Percentiles rank a stretch among this genome's conserved stretches.
These are phyloP conservation scores for Penicillium paradoxum DNA, from an alignment of 495 filamentous ascomycete species.

Conservation along the genomic window DNA sequence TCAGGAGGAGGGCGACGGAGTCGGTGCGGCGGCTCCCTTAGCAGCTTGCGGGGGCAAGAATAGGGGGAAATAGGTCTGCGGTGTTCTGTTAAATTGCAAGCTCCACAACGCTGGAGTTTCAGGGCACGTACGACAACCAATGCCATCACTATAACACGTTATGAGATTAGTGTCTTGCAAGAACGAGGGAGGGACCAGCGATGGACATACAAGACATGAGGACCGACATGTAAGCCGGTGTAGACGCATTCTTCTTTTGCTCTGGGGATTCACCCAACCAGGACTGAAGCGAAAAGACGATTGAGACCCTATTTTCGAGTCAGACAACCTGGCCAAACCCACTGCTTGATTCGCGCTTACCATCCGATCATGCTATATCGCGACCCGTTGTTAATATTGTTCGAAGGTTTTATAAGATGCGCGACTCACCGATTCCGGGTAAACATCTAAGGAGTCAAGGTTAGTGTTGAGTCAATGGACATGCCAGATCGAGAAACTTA, in stretches of 20 bases:
- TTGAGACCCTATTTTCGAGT: conserved; percentile 58
- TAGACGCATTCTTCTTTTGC: conserved; percentile 57
- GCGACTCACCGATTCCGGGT: conserved; percentile 72
- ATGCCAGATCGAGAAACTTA: conserved; percentile 32
- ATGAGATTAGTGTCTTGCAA: conserved; percentile 10
- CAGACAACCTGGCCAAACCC: conserved; percentile 1
- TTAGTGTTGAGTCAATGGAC: conserved; percentile 14
- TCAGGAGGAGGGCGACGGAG: conserved; percentile 42
- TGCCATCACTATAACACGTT: conserved; percentile 59
- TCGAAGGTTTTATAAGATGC: not conserved
- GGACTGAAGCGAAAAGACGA: conserved; percentile 76
- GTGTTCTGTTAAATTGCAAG: conserved; percentile 11
- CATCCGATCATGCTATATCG: conserved; percentile 66
- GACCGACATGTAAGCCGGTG: conserved; percentile 79
- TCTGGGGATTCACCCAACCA: conserved; percentile 85
- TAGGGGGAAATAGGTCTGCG: conserved; percentile 73
- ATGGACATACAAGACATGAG: conserved; percentile 74
- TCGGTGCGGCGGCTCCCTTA: conserved; percentile 36
- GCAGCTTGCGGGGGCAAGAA: conserved; percentile 62
- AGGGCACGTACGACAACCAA: conserved; percentile 57
- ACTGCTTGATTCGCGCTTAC: conserved; percentile 40
- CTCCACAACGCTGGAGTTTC: not conserved
- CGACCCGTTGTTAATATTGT: conserved; percentile 7
- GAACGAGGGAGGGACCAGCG: not conserved
- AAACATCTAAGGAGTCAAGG: conserved; percentile 59